Conservation (phyloP, 495 filamentous ascomycete genomes). For the Lophium mytilinum region DNA sequence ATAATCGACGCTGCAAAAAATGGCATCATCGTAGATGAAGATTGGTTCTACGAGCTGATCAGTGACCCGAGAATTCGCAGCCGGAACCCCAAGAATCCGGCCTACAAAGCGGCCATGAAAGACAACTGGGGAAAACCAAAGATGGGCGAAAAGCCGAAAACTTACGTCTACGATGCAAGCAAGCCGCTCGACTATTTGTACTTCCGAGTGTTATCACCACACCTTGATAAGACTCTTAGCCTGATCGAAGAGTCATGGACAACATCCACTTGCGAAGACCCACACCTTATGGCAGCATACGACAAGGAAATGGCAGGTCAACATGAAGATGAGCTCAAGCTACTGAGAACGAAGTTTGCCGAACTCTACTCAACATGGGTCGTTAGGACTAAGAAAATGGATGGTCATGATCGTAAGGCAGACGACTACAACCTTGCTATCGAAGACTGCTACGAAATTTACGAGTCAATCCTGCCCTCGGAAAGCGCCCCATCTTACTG, state of each 20-base stretch:
- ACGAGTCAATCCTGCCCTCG: conserved; percentile 5
- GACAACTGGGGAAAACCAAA: conserved; percentile 5
- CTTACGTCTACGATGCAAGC: conserved; percentile 34
- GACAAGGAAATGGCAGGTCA: background rate
- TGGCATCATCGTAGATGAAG: conserved; percentile 56
- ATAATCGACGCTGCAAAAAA: conserved; percentile 79
- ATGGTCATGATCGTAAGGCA: background rate
- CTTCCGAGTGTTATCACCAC: conserved; percentile 49
- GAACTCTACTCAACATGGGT: background rate
- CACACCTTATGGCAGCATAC: conserved; percentile 7
- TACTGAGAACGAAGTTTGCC: background rate
- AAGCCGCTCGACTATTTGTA: conserved; percentile 70
- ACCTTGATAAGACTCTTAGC: conserved; percentile 43
- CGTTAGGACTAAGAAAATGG: background rate
- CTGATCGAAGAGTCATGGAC: conserved; percentile 33
- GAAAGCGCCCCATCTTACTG: background rate
- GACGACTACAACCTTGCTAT: background rate
- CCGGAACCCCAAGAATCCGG: conserved; percentile 24
- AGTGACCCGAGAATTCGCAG: conserved; percentile 21
- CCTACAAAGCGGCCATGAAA: conserved; percentile 30
- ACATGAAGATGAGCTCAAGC: conserved; percentile 1
- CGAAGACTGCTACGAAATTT: conserved; percentile 8
- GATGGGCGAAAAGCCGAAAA: conserved; percentile 18
- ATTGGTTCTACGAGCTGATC: conserved; percentile 46
- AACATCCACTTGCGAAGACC: conserved; percentile 9